These are phyloP conservation scores for Pachyrhizus erosus DNA, from an alignment of 306 rosid genomes.

Conservation along the genomic window DNA sequence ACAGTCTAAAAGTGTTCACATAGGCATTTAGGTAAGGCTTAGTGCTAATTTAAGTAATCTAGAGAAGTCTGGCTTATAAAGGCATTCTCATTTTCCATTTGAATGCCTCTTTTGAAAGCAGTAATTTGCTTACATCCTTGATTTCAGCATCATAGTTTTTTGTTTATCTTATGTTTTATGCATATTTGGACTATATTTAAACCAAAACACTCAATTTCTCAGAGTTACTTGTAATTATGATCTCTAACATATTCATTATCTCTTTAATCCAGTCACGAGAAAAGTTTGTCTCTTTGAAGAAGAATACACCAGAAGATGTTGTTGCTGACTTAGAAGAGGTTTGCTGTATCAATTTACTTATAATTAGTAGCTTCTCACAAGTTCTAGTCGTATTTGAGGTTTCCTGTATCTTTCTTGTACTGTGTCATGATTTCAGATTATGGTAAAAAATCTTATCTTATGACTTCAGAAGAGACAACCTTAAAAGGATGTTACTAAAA, in stretches of 20 bases:
- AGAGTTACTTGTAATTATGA: background rate
- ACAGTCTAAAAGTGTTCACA: background rate
- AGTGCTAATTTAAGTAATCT: slow-evolving; percentile 20
- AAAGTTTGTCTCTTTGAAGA: slow-evolving; percentile 90
- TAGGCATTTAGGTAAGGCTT: background rate
- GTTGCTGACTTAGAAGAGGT: slow-evolving; percentile 96
- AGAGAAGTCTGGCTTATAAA: background rate
- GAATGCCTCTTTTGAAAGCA: slow-evolving; percentile 17
- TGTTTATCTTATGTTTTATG: slow-evolving; percentile 23
- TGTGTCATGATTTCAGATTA: background rate
- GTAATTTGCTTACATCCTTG: slow-evolving; percentile 27
- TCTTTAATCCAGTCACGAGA: slow-evolving; percentile 75
- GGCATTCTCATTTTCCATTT: slow-evolving; percentile 11
- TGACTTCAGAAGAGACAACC: slow-evolving; percentile 17
- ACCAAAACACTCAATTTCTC: slow-evolving; percentile 23
- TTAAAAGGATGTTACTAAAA: slow-evolving; percentile 19
- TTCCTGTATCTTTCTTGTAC: slow-evolving; percentile 17
- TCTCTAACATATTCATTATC: slow-evolving; percentile 38
- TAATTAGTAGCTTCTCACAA: slow-evolving; percentile 30
- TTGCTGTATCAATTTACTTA: slow-evolving; percentile 45
- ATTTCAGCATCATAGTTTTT: slow-evolving; percentile 7
- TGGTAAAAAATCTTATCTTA: slow-evolving; percentile 10
- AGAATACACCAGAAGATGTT: slow-evolving; percentile 82
- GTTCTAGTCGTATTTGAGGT: background rate
- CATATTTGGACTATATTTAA: slow-evolving; percentile 27